These are phyloP conservation scores for Cladosporium cucumerinum DNA, from an alignment of 2,329 filamentous ascomycete species.

Conservation along the genomic window DNA sequence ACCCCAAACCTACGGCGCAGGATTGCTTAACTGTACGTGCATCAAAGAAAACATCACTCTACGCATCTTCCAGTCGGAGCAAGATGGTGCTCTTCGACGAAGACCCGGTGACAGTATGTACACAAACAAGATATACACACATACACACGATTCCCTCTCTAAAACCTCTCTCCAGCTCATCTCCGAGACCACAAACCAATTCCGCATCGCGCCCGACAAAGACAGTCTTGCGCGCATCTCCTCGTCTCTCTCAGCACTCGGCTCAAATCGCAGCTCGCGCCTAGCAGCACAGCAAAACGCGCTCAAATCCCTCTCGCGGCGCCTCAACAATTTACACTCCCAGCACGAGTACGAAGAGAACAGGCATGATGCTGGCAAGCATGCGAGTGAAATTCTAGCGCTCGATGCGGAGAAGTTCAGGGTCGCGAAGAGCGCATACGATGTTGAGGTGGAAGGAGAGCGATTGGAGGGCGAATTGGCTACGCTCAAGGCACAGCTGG, in stretches of 20 bases:
- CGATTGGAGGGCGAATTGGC: slow-evolving; percentile 75
- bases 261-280: slow-evolving; percentile 76
- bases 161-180: slow-evolving; percentile 56
- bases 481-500: slow-evolving; percentile 69
- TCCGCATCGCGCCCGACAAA: slow-evolving; percentile 86
- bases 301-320: slow-evolving; percentile 63
- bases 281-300: slow-evolving; percentile 43
- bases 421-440: slow-evolving; percentile 83
- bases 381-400: slow-evolving; percentile 78
- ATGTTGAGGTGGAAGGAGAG: slow-evolving; percentile 93
- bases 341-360: slow-evolving; percentile 75
- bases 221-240: slow-evolving; percentile 67
- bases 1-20: not conserved
- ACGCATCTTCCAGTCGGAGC: not conserved
- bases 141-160: not conserved
- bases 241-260: slow-evolving; percentile 78
- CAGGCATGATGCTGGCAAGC: slow-evolving; percentile 71
- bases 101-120: slow-evolving; percentile 73
- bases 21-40: not conserved
- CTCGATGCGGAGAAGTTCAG: slow-evolving; percentile 94
- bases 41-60: not conserved
- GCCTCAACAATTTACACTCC: slow-evolving; percentile 68
- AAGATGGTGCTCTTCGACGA: slow-evolving; percentile 86
- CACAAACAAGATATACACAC: not conserved
- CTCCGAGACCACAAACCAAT: slow-evolving; percentile 85